Evolutionary conservation across 2,329 filamentous ascomycete species (phyloP).

Genomic region (Mycosphaerella sp.): DNA sequence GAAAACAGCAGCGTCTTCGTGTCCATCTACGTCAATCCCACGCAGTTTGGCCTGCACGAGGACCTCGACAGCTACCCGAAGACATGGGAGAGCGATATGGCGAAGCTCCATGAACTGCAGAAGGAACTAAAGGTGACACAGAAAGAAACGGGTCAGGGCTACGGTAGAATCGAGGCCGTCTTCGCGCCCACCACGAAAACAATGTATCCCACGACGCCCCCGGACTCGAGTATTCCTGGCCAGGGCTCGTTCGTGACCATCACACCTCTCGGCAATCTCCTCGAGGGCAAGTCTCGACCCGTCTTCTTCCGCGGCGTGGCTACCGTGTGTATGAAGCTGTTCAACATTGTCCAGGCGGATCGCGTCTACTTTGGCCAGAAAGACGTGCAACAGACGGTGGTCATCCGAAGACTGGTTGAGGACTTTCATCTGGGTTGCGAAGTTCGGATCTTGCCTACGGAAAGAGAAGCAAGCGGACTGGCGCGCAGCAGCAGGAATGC

Average conservation of each 20-base stretch:
- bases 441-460: slow-evolving; percentile 67
- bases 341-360: slow-evolving; percentile 73
- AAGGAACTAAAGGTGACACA: slow-evolving; percentile 53
- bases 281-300: slow-evolving; percentile 79
- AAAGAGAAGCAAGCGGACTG: slow-evolving; percentile 71
- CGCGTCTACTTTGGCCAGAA: slow-evolving; percentile 94
- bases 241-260: slow-evolving; percentile 87
- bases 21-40: slow-evolving; percentile 91
- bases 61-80: slow-evolving; percentile 84
- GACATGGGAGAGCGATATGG: slow-evolving; percentile 75
- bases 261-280: slow-evolving; percentile 70
- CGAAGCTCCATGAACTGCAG: slow-evolving; percentile 61
- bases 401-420: slow-evolving; percentile 77
- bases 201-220: slow-evolving; percentile 81
- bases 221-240: slow-evolving; percentile 64
- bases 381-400: slow-evolving; percentile 90
- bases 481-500: slow-evolving; percentile 92
- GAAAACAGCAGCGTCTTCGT: slow-evolving; percentile 86
- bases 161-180: slow-evolving; percentile 68
- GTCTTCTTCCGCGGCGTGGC: slow-evolving; percentile 97
- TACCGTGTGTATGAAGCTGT: slow-evolving; percentile 91
- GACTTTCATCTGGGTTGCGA: slow-evolving; percentile 77
- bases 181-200: slow-evolving; percentile 76
- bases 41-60: slow-evolving; percentile 86
- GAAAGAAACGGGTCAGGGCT: slow-evolving; percentile 17